Evolutionary conservation across 257 asterid genomes (phyloP), one percentile per base, ranked within the genome.

Genomic region (Solanum clarkiae): DNA sequence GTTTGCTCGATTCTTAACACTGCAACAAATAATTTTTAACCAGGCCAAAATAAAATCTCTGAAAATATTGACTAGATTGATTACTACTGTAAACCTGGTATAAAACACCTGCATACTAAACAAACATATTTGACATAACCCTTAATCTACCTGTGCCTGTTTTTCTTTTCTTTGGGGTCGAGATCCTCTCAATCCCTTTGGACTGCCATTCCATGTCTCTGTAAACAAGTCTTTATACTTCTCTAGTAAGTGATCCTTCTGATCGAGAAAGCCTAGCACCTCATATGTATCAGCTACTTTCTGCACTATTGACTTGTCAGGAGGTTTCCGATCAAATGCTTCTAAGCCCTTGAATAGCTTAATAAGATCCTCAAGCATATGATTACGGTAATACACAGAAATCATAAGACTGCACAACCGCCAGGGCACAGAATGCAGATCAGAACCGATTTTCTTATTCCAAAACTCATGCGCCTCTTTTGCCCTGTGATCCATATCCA

Each of bases 371-470:
- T 92, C 92, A 74, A 89, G 80, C 99, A 89, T 95, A 18, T 92
- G 89, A 83, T 95, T 95, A 26, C 98, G 90, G 51, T 90, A 91
- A 88, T 94, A 94, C 2, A 95, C 88, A 10, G 97, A 92, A n/a
- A 95, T 93, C 96, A 95, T 94, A 20, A 92, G 89, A 29, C 88
- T 84, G 84, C 99, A 95, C 85, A 92, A 56, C 84, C 92, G 90
- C 99, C 98, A 93, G 2, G 99, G 96, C 24, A 93, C 93, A 3
- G 98, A 92, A 87, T 95, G 98, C 49, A 93, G 84, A 86, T 95
- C 94, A 15, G 85, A 91, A 8, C 88, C 95, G 36, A 94, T 92
- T 87, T 95, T 95, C 88, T 90, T 93, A 82, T 85, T 91, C 99
- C 99, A 96, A 70, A 94, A 84, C 84, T 87, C 94, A 14, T 92